Conservation (phyloP, 106 monocot species). For the Acorus calamus region DNA sequence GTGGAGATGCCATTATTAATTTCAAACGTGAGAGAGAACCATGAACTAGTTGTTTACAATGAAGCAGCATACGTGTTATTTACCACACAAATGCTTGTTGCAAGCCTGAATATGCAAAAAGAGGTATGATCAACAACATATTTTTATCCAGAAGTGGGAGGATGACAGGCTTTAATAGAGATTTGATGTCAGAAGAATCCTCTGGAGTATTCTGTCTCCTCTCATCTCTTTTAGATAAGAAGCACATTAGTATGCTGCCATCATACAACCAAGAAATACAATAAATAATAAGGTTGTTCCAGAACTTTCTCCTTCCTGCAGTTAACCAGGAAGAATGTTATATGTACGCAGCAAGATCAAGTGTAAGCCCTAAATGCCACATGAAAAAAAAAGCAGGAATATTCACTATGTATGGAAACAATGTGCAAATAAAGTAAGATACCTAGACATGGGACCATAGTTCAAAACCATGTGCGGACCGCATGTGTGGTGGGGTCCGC, state of each 20-base stretch:
- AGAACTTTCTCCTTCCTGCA: constrained; percentile 51
- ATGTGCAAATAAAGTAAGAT: too few relatives aligned
- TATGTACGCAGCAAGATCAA: too few relatives aligned
- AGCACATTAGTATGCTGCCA: constrained; percentile 72
- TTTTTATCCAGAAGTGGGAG: constrained; percentile 54
- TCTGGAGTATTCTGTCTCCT: constrained; percentile 26
- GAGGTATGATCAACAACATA: constrained; percentile 70
- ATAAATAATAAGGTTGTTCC: constrained; percentile 62
- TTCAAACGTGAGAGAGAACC: too few relatives aligned
- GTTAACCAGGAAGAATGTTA: neutral
- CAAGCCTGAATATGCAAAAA: constrained; percentile 80
- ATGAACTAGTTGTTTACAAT: too few relatives aligned
- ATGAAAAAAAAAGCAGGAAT: too few relatives aligned
- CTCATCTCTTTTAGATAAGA: constrained; percentile 66
- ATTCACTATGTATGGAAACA: too few relatives aligned
- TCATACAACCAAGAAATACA: constrained; percentile 66
- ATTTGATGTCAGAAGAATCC: neutral
- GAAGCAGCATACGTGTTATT: neutral
- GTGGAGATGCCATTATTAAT: neutral
- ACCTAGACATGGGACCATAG: too few relatives aligned
- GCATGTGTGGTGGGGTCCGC: too few relatives aligned
- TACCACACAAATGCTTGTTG: constrained; percentile 94
- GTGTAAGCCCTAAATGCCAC: too few relatives aligned
- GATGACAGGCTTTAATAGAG: constrained; percentile 45
- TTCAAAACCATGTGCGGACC: too few relatives aligned